Evolutionary conservation across 306 rosid species (phyloP), one percentile per base, ranked within the genome.

Genomic region (Quercus mongolica): DNA sequence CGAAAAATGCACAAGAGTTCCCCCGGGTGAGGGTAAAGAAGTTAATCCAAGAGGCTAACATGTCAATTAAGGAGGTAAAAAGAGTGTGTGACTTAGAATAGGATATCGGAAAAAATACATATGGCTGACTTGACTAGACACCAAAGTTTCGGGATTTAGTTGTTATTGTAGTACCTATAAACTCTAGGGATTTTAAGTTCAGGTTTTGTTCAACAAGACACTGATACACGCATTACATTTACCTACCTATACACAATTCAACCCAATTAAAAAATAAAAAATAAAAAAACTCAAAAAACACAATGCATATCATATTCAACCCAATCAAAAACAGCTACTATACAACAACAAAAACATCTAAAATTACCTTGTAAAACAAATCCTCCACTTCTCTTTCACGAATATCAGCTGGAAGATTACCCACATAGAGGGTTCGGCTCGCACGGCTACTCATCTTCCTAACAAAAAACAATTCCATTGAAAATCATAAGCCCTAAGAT

Each of bases 321-420:
- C 70, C 19, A 10, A 21, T 6, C 6, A 4, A 57, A 18, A 77
- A 23, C 14, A 58, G 33, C 14, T 44, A 33, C 11, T 41, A 41
- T 41, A 41, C 25, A 69, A 54, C 52, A 55, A 67, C 4, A 17
- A 62, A 1, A 49, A 12, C 54, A 13, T 49, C 10, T 2, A 21
- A 75, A 75, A 52, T 61, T 78, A 96, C 99, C 99, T 96, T 96
- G 82, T 85, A 73, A 73, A 96, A 96, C 82, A 96, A 85, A 78
- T 96, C 99, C 73, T 96, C 98, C 67, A 96, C 99, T 87, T 96
- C 99, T 80, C 97, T 91, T 88, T 96, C 99, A 68, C 98, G 99
- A 69, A 96, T 92, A 83, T 96, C 99, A 25, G 98, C 99, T 11
- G 99, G 99, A 13, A 96, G 96, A 81, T 96, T 96, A 68, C 99